Evolutionary conservation across 805 yeast species (phyloP).

Genomic region (Candida namnaoensis): DNA sequence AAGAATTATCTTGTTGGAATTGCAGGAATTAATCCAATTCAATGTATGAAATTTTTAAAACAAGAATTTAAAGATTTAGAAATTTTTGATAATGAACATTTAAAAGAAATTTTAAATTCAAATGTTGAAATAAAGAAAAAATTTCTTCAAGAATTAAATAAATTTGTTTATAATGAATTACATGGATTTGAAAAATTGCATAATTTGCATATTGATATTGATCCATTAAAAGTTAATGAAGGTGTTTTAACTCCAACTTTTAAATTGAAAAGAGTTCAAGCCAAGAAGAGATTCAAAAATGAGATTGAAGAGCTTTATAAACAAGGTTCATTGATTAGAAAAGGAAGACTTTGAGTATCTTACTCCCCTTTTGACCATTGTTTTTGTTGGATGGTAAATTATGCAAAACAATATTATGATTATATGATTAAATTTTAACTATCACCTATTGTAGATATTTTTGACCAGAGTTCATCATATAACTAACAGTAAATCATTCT

Average conservation of each 20-base stretch:
- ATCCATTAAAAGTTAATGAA: conserved; percentile 52
- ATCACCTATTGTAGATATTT: too few relatives aligned
- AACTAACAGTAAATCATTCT: too few relatives aligned
- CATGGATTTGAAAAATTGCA: conserved; percentile 59
- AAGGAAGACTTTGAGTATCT: conserved; percentile 10
- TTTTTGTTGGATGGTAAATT: too few relatives aligned
- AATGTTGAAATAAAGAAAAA: conserved; percentile 12
- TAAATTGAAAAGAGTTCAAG: conserved; percentile 43
- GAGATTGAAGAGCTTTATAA: conserved; percentile 35
- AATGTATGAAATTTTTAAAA: conserved; percentile 8
- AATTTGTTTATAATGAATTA: conserved; percentile 21
- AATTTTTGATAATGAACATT: conserved; percentile 5
- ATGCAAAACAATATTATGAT: too few relatives aligned
- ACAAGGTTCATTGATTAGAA: conserved; percentile 35
- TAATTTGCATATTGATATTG: conserved; percentile 43
- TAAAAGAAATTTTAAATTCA: conserved; percentile 2
- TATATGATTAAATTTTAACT: too few relatives aligned
- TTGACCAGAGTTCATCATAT: too few relatives aligned
- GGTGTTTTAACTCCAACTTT: conserved; percentile 63
- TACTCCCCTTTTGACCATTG: too few relatives aligned
- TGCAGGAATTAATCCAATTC: conserved; percentile 46
- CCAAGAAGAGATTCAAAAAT: conserved; percentile 32
- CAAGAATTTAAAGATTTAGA: conserved; percentile 4
- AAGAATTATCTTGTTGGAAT: conserved; percentile 53
- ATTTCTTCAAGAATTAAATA: conserved; percentile 11